phyloP scores from a whole-genome alignment of 1,284 basidiomycete genomes.

The Heterobasidion parviporum region DNA sequence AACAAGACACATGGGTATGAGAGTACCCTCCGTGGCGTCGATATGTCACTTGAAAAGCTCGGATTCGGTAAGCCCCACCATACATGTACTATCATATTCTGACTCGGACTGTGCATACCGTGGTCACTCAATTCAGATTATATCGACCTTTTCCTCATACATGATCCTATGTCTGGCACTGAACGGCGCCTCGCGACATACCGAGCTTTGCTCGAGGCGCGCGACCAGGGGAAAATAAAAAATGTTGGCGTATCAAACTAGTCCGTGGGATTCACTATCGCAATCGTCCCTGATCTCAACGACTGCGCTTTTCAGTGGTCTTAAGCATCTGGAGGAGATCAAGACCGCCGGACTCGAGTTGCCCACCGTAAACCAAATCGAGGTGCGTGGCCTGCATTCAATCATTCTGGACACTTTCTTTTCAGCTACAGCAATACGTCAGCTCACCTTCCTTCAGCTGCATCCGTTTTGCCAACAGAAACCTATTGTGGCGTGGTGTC shows the following conservation, averaged over 20 bases:
- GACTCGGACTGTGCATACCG: neutral
- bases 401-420: neutral
- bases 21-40: slow-evolving; percentile 44
- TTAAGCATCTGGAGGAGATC: slow-evolving; percentile 77
- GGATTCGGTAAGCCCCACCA: slow-evolving; percentile 33
- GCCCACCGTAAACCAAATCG: slow-evolving; percentile 82
- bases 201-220: slow-evolving; percentile 32
- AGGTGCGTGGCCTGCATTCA: slow-evolving; percentile 31
- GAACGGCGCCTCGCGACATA: slow-evolving; percentile 36
- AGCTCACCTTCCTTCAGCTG: slow-evolving; percentile 33
- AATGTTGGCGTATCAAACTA: slow-evolving; percentile 61
- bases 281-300: neutral
- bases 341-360: slow-evolving; percentile 45
- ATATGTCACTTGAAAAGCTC: slow-evolving; percentile 48
- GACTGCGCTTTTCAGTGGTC: slow-evolving; percentile 33
- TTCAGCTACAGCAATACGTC: neutral
- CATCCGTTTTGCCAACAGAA: slow-evolving; percentile 82
- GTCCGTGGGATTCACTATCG: slow-evolving; percentile 23
- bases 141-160: slow-evolving; percentile 72
- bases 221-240: slow-evolving; percentile 42
- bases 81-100: neutral
- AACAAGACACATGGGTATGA: slow-evolving; percentile 51
- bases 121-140: slow-evolving; percentile 26
- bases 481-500: slow-evolving; percentile 74
- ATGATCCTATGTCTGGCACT: slow-evolving; percentile 42